A percentile compares a stretch with the other conserved stretches of the same genome.
These are phyloP conservation scores for Tulasnella sp. DNA, from an alignment of 768 basidiomycete genomes.

Conservation along the genomic window DNA sequence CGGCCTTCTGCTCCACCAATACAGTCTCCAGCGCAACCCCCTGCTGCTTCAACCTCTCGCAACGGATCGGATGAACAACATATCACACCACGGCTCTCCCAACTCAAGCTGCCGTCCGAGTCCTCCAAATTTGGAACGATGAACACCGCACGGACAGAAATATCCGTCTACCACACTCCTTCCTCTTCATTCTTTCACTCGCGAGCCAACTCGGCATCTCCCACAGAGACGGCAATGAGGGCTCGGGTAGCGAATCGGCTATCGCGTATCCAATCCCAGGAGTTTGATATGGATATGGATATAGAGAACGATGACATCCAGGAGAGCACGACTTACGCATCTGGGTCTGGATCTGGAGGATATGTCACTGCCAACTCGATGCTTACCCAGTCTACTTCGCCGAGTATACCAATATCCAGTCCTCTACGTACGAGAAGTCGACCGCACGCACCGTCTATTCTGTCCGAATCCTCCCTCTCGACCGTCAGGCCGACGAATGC, in stretches of 20 bases:
- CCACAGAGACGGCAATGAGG: slow-evolving; percentile 24
- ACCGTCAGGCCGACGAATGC: background rate
- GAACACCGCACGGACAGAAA: slow-evolving; percentile 44
- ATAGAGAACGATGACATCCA: slow-evolving; percentile 3
- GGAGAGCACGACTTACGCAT: background rate
- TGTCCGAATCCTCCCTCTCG: background rate
- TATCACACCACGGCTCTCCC: slow-evolving; percentile 9
- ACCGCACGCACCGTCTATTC: background rate
- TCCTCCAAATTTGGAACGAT: slow-evolving; percentile 44
- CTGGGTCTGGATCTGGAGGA: slow-evolving; percentile 1
- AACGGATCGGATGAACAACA: background rate
- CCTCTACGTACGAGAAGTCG: background rate
- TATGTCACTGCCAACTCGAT: slow-evolving; percentile 10
- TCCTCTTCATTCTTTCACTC: slow-evolving; percentile 52
- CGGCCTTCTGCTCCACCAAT: background rate
- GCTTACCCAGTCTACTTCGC: background rate
- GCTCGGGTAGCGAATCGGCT: background rate
- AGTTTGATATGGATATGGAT: slow-evolving; percentile 7
- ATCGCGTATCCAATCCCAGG: background rate
- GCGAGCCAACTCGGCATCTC: slow-evolving; percentile 47
- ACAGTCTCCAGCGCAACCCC: background rate
- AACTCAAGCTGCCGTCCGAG: slow-evolving; percentile 31
- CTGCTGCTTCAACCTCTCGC: background rate
- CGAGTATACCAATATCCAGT: background rate
- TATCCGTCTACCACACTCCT: slow-evolving; percentile 66